Evolutionary conservation across 2,329 filamentous ascomycete species (phyloP), one percentile per base, ranked within the genome.

Genomic region (Alternaria triticimaculans): DNA sequence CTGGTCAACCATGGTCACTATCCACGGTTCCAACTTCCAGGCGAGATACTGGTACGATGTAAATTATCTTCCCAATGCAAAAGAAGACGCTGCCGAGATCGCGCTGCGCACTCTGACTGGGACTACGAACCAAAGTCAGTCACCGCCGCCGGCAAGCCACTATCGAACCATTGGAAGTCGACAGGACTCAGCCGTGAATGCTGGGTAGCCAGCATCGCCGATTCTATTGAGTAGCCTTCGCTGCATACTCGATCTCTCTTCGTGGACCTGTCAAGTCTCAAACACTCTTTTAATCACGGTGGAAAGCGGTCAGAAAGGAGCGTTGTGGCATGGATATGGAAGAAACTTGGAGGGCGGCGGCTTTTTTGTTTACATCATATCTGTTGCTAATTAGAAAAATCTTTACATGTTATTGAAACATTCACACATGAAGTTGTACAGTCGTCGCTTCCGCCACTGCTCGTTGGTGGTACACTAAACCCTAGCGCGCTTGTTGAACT

Each of bases 11-110:
- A 64, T 76, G 43, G 74, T 72, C 14, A 54, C 66, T 11, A 62
- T 79, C 55, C 71, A 74, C n/a, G 72, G 71, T 28, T 62, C 33
- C 14, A 65, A 68, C 2, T 77, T 75, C 49, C 62, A 69, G 7
- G 79, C 79, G 5, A 71, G 73, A n/a, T 81, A 75, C 63, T 80
- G 75, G 75, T 81, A 81, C 65, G 77, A 80, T 57, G 76, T 76
- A 8, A 62, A 64, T 14, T 76, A 73, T 49, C 64, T 76, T 18
- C 70, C 72, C 12, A 75, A 79, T 60, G 77, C 79, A 8, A 74
- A 76, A 45, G 77, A 81, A 55, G 79, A 81, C 55, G 75, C 76
- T 53, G 77, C 78, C 6, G 78, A 80, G 49, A 65, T 76, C 3
- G 77, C 76, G 7, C 55, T 76, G n/a, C 63, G 71, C 25, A 30